These are phyloP conservation scores for Metschnikowia koreensis DNA, from an alignment of 805 yeast genomes.

Conservation along the genomic window DNA sequence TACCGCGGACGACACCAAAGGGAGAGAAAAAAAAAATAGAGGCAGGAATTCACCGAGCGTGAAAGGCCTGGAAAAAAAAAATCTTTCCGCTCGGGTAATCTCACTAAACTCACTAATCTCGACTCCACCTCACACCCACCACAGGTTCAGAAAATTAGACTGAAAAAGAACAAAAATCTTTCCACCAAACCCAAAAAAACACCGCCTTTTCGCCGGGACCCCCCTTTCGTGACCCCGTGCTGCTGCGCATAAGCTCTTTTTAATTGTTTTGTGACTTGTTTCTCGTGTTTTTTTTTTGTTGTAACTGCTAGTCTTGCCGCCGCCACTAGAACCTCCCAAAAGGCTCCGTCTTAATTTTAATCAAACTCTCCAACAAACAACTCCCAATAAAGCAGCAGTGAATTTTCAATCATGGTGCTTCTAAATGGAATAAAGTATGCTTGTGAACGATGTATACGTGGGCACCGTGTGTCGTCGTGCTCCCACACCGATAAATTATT, in stretches of 20 bases:
- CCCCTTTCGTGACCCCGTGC: neutral
- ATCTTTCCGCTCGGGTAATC: neutral
- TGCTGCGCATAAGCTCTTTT: neutral
- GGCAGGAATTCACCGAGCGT: neutral
- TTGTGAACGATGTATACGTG: conserved; percentile 93
- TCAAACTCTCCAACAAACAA: neutral
- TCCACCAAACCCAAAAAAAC: neutral
- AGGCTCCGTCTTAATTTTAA: neutral
- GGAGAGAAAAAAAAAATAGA: neutral
- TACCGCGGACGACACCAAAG: too few species aligned
- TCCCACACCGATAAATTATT: conserved; percentile 88
- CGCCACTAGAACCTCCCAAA: neutral
- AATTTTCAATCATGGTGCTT: conserved; percentile 59
- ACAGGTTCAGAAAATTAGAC: neutral
- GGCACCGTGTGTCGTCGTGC: conserved; percentile 94
- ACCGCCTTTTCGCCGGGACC: neutral
- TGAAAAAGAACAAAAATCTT: neutral
- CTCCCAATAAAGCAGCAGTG: neutral
- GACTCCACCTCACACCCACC: neutral
- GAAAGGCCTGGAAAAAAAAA: neutral
- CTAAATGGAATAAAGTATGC: conserved; percentile 94
- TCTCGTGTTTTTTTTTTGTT: neutral
- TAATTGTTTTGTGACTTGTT: neutral
- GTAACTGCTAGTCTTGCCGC: neutral
- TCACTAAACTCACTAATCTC: neutral